Evolutionary conservation across 257 asterid genomes (phyloP).

Genomic region (Penstemon barbatus): DNA sequence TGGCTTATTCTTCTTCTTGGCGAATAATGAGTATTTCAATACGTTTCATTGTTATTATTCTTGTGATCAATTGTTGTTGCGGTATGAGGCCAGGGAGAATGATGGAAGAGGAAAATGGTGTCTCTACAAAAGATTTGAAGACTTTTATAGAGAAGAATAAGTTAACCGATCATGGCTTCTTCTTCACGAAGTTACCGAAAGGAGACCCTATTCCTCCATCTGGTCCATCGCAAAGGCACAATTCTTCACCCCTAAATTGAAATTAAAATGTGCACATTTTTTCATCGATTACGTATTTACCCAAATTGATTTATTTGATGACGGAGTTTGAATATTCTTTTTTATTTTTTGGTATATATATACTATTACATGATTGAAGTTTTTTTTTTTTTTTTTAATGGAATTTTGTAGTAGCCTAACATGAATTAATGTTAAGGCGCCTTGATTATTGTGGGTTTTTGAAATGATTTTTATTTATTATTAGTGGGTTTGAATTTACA

Average conservation of each 20-base stretch:
- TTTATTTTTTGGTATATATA: too few species aligned
- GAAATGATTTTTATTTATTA: too few species aligned
- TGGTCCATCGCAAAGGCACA: constrained; percentile 49
- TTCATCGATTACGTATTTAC: too few species aligned
- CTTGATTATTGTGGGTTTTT: neutral
- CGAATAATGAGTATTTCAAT: constrained; percentile 1
- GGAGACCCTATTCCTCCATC: constrained; percentile 51
- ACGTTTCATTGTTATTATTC: constrained; percentile 16
- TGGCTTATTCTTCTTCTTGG: constrained; percentile 20
- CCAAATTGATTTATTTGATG: neutral
- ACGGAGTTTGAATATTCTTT: neutral
- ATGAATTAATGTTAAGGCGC: constrained; percentile 7
- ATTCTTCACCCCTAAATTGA: constrained; percentile 39
- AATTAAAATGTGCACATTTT: neutral
- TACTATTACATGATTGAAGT: too few species aligned
- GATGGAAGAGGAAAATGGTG: constrained; percentile 18
- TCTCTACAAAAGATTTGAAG: constrained; percentile 20
- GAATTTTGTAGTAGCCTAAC: constrained; percentile 3
- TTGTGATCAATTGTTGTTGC: constrained; percentile 19
- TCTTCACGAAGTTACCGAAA: constrained; percentile 46
- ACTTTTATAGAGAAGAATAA: constrained; percentile 24
- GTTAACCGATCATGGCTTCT: constrained; percentile 7
- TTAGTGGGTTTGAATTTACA: too few species aligned
- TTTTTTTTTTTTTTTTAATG: neutral
- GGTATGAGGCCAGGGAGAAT: constrained; percentile 29